These are phyloP conservation scores for Scolecobasidium constrictum DNA, from an alignment of 2,329 filamentous ascomycete species.

Conservation along the genomic window DNA sequence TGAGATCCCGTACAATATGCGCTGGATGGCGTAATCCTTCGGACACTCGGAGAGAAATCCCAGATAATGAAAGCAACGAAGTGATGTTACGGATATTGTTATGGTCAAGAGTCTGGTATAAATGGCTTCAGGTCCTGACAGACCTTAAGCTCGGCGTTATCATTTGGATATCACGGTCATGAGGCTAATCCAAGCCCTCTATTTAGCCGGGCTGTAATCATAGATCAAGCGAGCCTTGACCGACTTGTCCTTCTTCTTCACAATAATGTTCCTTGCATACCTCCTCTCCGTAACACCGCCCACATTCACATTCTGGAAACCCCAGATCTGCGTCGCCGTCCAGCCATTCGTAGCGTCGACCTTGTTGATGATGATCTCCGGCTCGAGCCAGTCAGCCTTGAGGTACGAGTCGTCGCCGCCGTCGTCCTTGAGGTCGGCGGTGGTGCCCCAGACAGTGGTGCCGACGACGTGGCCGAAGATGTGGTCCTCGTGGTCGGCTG, in stretches of 20 bases:
- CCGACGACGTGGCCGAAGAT: constrained; percentile 66
- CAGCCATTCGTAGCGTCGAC: constrained; percentile 25
- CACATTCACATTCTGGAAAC: constrained; percentile 21
- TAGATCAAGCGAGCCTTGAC: constrained; percentile 22
- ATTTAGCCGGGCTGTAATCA: constrained; percentile 14
- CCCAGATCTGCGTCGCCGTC: constrained; percentile 23
- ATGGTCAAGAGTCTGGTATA: too few relatives aligned
- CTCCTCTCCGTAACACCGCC: constrained; percentile 17
- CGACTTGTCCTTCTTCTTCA: constrained; percentile 22
- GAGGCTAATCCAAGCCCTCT: too few relatives aligned
- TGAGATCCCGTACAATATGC: too few relatives aligned
- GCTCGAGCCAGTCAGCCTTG: constrained; percentile 16
- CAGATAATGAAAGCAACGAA: too few relatives aligned
- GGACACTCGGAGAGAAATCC: too few relatives aligned
- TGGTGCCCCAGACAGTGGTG: constrained; percentile 39
- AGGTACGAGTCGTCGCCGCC: constrained; percentile 10
- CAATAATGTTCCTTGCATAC: constrained; percentile 21
- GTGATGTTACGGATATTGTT: too few relatives aligned
- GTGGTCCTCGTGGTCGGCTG: constrained; percentile 61
- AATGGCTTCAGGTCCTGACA: too few relatives aligned
- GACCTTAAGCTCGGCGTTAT: too few relatives aligned
- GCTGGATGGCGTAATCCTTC: too few relatives aligned
- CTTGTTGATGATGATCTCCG: constrained; percentile 19
- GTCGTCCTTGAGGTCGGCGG: constrained; percentile 14
- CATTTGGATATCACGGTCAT: too few relatives aligned